Conservation (phyloP, 208 protist genomes). For the Crithidia expoeki region DNA sequence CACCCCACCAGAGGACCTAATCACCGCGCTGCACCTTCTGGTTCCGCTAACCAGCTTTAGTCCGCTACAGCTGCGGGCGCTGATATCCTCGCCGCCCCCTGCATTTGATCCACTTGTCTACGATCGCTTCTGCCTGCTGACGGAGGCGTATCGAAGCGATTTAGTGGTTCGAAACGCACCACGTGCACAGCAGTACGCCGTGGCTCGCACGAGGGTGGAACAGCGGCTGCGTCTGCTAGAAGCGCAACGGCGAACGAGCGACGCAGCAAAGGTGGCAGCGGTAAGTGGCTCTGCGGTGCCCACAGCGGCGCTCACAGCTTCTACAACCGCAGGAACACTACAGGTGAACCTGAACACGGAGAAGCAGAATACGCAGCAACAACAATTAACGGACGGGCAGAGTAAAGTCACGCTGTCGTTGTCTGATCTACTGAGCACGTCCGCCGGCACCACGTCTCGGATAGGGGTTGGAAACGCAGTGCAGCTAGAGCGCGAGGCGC, state of each 20-base stretch:
- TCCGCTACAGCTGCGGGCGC: slow-evolving; percentile 33
- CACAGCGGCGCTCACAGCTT: background rate
- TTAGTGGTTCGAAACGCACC: slow-evolving; percentile 22
- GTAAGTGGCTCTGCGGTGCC: background rate
- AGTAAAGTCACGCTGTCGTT: slow-evolving; percentile 2
- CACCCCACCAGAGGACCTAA: background rate
- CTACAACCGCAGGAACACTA: background rate
- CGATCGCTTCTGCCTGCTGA: slow-evolving; percentile 52
- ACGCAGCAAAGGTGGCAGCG: background rate
- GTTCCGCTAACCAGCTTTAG: slow-evolving; percentile 51
- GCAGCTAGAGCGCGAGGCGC: slow-evolving; percentile 19
- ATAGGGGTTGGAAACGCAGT: slow-evolving; percentile 17
- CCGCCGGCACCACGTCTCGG: slow-evolving; percentile 9
- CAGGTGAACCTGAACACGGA: background rate
- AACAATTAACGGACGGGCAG: too few relatives aligned
- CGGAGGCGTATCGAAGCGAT: slow-evolving; percentile 24
- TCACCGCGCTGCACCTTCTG: slow-evolving; percentile 32
- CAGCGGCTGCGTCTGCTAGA: slow-evolving; percentile 19
- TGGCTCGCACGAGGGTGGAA: slow-evolving; percentile 35
- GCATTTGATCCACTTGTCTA: slow-evolving; percentile 33
- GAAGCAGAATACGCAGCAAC: too few relatives aligned
- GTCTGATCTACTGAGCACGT: slow-evolving; percentile 2
- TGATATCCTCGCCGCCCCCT: slow-evolving; percentile 33
- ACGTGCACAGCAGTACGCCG: slow-evolving; percentile 27
- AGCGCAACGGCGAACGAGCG: background rate